A percentile compares a stretch with the other conserved stretches of the same genome.
Evolutionary conservation across 179 eudicot species (phyloP).

Genomic region (Heliamphora pulchella): DNA sequence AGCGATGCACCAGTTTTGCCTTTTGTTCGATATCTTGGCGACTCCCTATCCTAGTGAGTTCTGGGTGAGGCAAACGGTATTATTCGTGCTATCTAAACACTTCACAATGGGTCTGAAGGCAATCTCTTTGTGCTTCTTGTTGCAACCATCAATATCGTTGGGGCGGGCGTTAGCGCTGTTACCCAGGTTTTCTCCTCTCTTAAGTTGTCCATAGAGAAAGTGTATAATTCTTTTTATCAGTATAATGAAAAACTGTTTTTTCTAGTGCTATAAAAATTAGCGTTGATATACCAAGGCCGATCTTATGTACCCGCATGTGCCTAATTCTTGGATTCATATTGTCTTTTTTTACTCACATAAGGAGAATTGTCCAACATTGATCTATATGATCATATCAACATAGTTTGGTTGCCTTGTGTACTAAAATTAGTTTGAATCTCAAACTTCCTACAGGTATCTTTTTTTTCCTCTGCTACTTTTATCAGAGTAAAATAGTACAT

Average conservation of each 20-base stretch:
- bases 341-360: neutral
- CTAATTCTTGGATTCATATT: neutral
- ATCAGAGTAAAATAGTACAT: no score
- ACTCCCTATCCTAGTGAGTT: neutral
- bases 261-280: slow-evolving; percentile 4
- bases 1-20: neutral
- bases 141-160: neutral
- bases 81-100: neutral
- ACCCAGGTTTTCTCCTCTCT: neutral
- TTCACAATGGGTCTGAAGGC: neutral
- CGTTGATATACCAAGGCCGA: neutral
- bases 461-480: no score
- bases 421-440: no score
- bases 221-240: neutral
- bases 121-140: slow-evolving; percentile 6
- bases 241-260: neutral
- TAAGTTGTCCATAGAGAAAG: neutral
- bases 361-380: neutral
- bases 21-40: neutral
- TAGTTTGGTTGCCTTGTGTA: no score
- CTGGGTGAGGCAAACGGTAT: slow-evolving; percentile 5
- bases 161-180: neutral
- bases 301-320: neutral
- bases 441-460: no score
- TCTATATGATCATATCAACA: no score